These are phyloP conservation scores for Glomus cerebriforme DNA, from an alignment of 192 early-diverging fungal genomes.

Conservation along the genomic window DNA sequence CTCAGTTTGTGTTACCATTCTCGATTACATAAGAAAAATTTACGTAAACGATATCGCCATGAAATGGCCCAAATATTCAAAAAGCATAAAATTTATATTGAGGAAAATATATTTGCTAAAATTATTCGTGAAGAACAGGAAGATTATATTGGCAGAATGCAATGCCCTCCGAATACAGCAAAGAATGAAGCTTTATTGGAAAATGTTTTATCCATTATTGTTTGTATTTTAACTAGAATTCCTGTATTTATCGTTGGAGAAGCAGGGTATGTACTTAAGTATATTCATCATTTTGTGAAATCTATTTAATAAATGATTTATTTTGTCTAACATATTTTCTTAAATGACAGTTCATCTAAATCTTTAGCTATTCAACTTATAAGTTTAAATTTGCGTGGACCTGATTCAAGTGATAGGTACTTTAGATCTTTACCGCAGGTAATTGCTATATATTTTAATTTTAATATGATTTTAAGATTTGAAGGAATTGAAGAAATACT, in stretches of 20 bases:
- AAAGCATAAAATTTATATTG: background rate
- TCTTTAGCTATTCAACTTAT: conserved; percentile 23
- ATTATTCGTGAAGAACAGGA: conserved; percentile 12
- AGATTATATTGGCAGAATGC: conserved; percentile 8
- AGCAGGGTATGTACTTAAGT: background rate
- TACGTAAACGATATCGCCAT: no score
- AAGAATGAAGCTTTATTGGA: conserved; percentile 23
- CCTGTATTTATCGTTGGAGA: conserved; percentile 31
- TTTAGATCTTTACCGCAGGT: conserved; percentile 16
- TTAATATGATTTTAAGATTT: no score
- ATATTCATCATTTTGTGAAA: background rate
- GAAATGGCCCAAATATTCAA: conserved; percentile 13
- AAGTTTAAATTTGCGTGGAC: conserved; percentile 28
- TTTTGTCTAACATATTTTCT: background rate
- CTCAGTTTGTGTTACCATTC: background rate
- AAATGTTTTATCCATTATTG: conserved; percentile 4
- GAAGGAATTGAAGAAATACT: no score
- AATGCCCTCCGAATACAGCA: no score
- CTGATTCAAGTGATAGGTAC: conserved; percentile 19
- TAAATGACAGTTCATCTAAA: background rate
- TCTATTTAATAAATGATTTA: no score
- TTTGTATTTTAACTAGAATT: conserved; percentile 31
- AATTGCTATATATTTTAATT: no score
- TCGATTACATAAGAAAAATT: no score
- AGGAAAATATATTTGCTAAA: background rate